Evolutionary conservation across 2,329 filamentous ascomycete genomes (phyloP), one percentile per base, ranked within the genome.

Genomic region (Verruconis gallopava): DNA sequence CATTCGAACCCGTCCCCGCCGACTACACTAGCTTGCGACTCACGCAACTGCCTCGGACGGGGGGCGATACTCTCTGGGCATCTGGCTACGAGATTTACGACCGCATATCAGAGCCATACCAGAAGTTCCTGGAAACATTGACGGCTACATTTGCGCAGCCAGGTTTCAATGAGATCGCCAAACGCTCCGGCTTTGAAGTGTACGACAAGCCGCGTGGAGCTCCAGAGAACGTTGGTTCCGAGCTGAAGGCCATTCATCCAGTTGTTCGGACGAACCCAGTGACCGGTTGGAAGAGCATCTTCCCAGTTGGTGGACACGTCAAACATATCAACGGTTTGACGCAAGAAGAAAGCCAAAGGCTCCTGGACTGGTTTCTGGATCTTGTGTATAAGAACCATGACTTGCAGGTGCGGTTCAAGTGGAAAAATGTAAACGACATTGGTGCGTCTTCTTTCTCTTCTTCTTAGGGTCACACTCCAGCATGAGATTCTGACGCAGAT

Each of bases 41-140:
- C 1, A 67, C 66, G 3, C 59, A 72, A 37, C 56, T 79, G 1
- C 76, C 75, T 1, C 61, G 63, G 37, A 74, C 69, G 0, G 74
- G 74, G 13, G 43, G 43, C 32, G 72, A 78, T 54, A 80, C 78
- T 0, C 66, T 81, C 4, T 81, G 77, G 75, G 77, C 77, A 0
- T 77, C 73, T 1, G 75, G 75, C 0, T 80, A 80, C 51, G 76
- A 81, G 49, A 57, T 79, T 11, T 81, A 79, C 50, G 77, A 82
- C 51, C 69, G 74, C 20, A 64, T 82, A 44, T 76, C 71, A 3
- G 60, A 63, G 2, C 61, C 71, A 0, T 71, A 72, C 41, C 72
- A 72, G 44, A 59, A 60, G 18, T 79, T 79, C 54, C 64, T 79
- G 20, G 75, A 80, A 42, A 55, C 57, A 0, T 56, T 80, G 5